A percentile compares a stretch with the other conserved stretches of the same genome.
phyloP scores from a whole-genome alignment of 2,329 filamentous ascomycete species.

The Elsinoe arachidis region DNA sequence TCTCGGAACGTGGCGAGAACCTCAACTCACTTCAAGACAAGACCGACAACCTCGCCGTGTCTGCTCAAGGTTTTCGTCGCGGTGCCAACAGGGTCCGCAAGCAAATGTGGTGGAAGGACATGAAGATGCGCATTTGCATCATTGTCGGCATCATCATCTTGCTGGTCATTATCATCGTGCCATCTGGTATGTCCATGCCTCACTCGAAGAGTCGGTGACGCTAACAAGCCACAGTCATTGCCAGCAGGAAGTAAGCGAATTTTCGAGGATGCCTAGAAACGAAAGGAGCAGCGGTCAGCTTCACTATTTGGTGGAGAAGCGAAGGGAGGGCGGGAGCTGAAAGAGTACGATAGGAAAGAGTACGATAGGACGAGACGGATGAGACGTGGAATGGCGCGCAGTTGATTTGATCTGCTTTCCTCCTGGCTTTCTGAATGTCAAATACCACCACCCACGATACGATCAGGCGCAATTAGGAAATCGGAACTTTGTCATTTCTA shows the following conservation, averaged over 20 bases:
- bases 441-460: conserved; percentile 9
- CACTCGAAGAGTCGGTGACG: neutral
- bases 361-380: neutral
- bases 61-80: conserved; percentile 89
- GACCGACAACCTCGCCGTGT: conserved; percentile 84
- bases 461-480: conserved; percentile 5
- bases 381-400: neutral
- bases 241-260: neutral
- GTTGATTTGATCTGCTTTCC: conserved; percentile 2
- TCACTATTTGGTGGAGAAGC: no score
- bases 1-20: conserved; percentile 82
- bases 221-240: neutral
- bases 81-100: conserved; percentile 88
- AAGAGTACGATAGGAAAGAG: neutral
- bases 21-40: conserved; percentile 86
- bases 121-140: conserved; percentile 99
- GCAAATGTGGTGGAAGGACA: conserved; percentile 99
- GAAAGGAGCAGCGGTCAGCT: no score
- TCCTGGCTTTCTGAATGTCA: conserved; percentile 7
- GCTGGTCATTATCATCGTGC: conserved; percentile 88
- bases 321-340: neutral
- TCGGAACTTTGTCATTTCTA: conserved; percentile 6
- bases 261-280: no score
- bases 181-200: conserved; percentile 58
- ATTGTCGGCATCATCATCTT: conserved; percentile 85